Evolutionary conservation across 805 yeast species (phyloP), one percentile per base, ranked within the genome.

Genomic region (Candida nemodendra): DNA sequence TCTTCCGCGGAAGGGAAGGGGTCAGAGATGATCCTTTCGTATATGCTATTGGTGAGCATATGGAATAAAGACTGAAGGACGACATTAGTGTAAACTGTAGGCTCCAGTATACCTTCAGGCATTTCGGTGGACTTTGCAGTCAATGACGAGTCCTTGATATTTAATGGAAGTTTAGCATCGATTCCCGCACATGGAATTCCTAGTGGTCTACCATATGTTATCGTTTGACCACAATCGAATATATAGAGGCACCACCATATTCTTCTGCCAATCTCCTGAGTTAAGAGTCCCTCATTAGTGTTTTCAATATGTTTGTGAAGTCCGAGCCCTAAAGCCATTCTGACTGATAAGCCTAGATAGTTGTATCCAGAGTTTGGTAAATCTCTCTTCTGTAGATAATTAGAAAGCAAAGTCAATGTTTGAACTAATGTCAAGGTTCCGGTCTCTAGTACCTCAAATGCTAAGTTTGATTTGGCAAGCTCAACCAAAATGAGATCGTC

Each of bases 161-260:
- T 46, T 18, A 34, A 26, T 2, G 50, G 50, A 11, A 46, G 31
- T 16, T 26, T 16, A 2, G 40, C 41, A 24, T 41, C 48, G 19
- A 44, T 41, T 17, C 47, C 50, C 3, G 48, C 38, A 16, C 45
- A 38, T n/a, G 50, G 50, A 27, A 46, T 46, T 13, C 46, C 45
- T 14, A 46, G 22, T 5, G 44, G 48, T 3, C 48, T 36, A 14
- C 48, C 48, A 21, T 36, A 44, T 9, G 48, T 44, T 36, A 44
- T 44, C 9, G 48, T 44, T 27, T 44, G 48, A 9, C 48, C 48
- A 19, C 48, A 44, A 25, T 44, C 48, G 17, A 44, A 44, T 4
- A 44, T 34, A 14, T 35, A 44, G 12, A 44, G 33, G 16, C 44
- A 43, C 48, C 48, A 44, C 48, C 48, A 44, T 13, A 40, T 32